A percentile compares a stretch with the other conserved stretches of the same genome.
These are phyloP conservation scores for Secale cereale DNA, from an alignment of 176 grass and related monocot species.

Conservation along the genomic window DNA sequence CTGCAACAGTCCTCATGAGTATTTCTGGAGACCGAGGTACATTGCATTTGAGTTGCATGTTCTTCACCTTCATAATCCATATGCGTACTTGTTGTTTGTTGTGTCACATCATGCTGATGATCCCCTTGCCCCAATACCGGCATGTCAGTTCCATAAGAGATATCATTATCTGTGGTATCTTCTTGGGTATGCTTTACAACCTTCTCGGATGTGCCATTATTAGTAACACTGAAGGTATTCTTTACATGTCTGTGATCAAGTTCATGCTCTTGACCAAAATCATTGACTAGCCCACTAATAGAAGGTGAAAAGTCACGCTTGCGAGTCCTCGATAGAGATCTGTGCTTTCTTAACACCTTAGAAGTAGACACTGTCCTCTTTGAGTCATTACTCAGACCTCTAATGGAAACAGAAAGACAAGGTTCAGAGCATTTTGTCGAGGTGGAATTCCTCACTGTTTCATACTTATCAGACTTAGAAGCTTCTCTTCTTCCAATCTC, in stretches of 20 bases:
- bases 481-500: slow-evolving; percentile 46
- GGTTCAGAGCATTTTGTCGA: slow-evolving; percentile 15
- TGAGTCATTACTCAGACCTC: slow-evolving; percentile 27
- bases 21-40: slow-evolving; percentile 31
- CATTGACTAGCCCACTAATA: slow-evolving; percentile 21
- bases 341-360: slow-evolving; percentile 64
- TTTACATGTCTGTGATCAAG: slow-evolving; percentile 33
- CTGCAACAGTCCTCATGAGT: slow-evolving; percentile 33
- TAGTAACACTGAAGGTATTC: slow-evolving; percentile 36
- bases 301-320: slow-evolving; percentile 45
- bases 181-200: slow-evolving; percentile 43
- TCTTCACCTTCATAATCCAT: slow-evolving; percentile 36
- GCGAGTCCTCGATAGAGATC: slow-evolving; percentile 52
- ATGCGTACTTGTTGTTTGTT: slow-evolving; percentile 21
- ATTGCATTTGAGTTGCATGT: slow-evolving; percentile 40
- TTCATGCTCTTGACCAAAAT: slow-evolving; percentile 27
- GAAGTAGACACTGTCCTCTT: slow-evolving; percentile 26
- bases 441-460: slow-evolving; percentile 26
- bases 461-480: slow-evolving; percentile 38
- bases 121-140: slow-evolving; percentile 26
- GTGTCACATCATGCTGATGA: slow-evolving; percentile 23
- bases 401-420: slow-evolving; percentile 25
- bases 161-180: slow-evolving; percentile 36
- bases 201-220: slow-evolving; percentile 5
- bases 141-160: slow-evolving; percentile 38